phyloP scores from a whole-genome alignment of 192 early-diverging fungal genomes.

The Cetraspora pellucida region DNA sequence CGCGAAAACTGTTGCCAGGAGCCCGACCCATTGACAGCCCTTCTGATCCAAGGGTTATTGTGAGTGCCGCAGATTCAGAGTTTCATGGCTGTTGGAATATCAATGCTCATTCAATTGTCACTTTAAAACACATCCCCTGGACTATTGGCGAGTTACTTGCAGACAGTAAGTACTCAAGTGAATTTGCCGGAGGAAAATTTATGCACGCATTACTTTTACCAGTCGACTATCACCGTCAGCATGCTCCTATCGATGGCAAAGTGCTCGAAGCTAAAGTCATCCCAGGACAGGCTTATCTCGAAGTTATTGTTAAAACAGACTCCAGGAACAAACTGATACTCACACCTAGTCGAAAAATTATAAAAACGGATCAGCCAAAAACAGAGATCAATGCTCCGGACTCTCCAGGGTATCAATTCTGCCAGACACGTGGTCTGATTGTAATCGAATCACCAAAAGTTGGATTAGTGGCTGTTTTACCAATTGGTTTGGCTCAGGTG shows the following conservation, averaged over 20 bases:
- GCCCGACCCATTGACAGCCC: constrained; percentile 16
- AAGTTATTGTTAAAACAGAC: not conserved
- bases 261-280: constrained; percentile 25
- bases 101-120: not conserved
- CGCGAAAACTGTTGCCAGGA: constrained; percentile 25
- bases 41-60: not conserved
- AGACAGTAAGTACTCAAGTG: not conserved
- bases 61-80: constrained; percentile 12
- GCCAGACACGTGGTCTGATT: constrained; percentile 16
- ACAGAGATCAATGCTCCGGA: not conserved
- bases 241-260: constrained; percentile 16
- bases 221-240: constrained; percentile 11
- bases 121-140: constrained; percentile 11
- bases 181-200: constrained; percentile 20
- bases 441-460: constrained; percentile 12
- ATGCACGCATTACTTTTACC: constrained; percentile 26
- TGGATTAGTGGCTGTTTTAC: constrained; percentile 26
- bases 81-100: constrained; percentile 19
- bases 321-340: not conserved
- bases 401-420: constrained; percentile 23
- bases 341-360: not conserved
- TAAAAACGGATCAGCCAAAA: not conserved
- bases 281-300: not conserved
- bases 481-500: constrained; percentile 19
- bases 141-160: constrained; percentile 21